These are phyloP conservation scores for Microbotryum lychnidis-dioicae DNA, from an alignment of 1,284 basidiomycete species.

Conservation along the genomic window DNA sequence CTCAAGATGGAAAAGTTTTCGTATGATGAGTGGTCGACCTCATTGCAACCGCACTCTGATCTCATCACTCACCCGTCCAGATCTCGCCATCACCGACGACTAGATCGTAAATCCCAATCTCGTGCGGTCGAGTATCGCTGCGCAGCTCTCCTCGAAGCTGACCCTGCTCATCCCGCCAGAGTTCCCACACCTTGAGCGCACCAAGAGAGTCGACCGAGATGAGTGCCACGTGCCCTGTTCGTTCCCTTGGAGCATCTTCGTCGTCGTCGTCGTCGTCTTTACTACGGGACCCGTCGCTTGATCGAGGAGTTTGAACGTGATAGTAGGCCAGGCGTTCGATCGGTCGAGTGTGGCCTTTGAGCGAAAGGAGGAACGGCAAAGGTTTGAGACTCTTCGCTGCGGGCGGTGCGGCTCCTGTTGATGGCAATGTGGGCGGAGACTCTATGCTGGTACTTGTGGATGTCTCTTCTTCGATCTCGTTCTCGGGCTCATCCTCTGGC, in stretches of 20 bases:
- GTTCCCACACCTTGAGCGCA: slow-evolving; percentile 50
- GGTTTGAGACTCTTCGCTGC: slow-evolving; percentile 40
- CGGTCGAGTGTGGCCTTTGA: slow-evolving; percentile 65
- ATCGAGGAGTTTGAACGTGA: slow-evolving; percentile 6
- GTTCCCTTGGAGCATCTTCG: not conserved
- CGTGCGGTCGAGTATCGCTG: slow-evolving; percentile 38
- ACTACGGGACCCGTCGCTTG: not conserved
- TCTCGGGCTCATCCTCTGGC: not conserved
- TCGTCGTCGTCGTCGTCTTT: slow-evolving; percentile 9
- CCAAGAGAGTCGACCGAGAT: slow-evolving; percentile 33
- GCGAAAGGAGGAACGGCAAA: slow-evolving; percentile 52
- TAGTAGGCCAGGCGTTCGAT: slow-evolving; percentile 52
- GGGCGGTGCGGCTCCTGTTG: slow-evolving; percentile 30
- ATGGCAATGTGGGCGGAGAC: not conserved
- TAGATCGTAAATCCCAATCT: slow-evolving; percentile 72
- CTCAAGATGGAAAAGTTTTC: not conserved
- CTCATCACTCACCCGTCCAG: slow-evolving; percentile 63
- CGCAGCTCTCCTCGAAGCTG: slow-evolving; percentile 48
- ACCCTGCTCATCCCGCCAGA: slow-evolving; percentile 42
- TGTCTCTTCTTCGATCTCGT: not conserved
- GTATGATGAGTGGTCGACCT: not conserved
- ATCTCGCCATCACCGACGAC: slow-evolving; percentile 56
- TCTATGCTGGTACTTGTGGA: not conserved
- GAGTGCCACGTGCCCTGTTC: slow-evolving; percentile 53
- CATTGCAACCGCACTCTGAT: not conserved